Evolutionary conservation across 768 basidiomycete genomes (phyloP), one percentile per base, ranked within the genome.

Genomic region (Pulveroboletus sp.): DNA sequence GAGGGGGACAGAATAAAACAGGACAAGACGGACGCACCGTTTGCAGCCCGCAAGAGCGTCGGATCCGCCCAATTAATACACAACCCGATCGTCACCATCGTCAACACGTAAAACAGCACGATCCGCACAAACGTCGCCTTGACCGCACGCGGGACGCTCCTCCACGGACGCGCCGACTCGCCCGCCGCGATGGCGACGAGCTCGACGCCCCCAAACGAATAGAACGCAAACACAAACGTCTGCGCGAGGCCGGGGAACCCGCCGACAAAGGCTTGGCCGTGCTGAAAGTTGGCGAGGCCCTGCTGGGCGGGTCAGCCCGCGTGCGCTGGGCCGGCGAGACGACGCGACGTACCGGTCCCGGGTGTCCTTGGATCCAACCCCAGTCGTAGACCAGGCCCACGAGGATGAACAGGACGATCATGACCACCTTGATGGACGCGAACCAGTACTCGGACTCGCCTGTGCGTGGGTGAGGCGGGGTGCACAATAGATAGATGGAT

Each of bases 131-230:
- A 85, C 0, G 84, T 85, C 32, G 79, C 79, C 57, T 82, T 84
- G 64, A 85, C 76, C 1, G 86, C 85, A 0, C 72, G 68, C 4
- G 84, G 84, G 24, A 87, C 77, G 1, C 80, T 66, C 61, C 80
- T 80, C 66, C 82, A 73, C 1, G 85, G 85, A 55, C 75, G 75
- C 39, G 74, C 75, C 6, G 80, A 80, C 68, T 87, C 86, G 29
- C 84, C 82, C 10, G 85, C 85, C n/a, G 85, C 85, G 27, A 88
- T 65, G 3, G 83, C 79, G 35, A 87, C 84, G 10, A 89, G 74
- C 56, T 86, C 85, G 25, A 85, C 80, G 16, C 84, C 82, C 16
- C 78, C 81, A 62, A 78, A 83, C 8, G 83, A 84, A 66, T 81
- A 89, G 51, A 85, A 85, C 12, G 84, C 84, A 29, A 75, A 86